Percentiles rank a stretch among this genome's conserved stretches.
phyloP scores from a whole-genome alignment of 1,284 basidiomycete species.

The Xerocomus amazonicus region DNA sequence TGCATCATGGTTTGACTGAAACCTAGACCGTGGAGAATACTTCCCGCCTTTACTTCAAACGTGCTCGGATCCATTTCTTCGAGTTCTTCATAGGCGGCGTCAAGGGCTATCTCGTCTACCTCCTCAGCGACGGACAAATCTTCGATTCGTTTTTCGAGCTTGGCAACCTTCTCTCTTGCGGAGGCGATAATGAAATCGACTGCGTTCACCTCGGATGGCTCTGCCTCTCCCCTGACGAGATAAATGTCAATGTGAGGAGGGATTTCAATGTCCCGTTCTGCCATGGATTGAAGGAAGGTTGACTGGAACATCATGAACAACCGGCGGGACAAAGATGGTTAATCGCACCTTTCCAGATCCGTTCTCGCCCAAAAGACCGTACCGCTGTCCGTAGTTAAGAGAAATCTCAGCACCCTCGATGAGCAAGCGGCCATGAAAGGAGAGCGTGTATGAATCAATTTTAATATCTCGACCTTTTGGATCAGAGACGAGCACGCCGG shows the following conservation, averaged over 20 bases:
- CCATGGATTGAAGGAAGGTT: slow-evolving; percentile 72
- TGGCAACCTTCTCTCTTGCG: slow-evolving; percentile 93
- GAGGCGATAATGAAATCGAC: slow-evolving; percentile 94
- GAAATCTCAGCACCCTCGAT: slow-evolving; percentile 87
- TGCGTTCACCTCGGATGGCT: slow-evolving; percentile 95
- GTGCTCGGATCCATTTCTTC: slow-evolving; percentile 96
- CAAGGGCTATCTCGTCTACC: slow-evolving; percentile 83
- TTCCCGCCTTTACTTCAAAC: slow-evolving; percentile 94
- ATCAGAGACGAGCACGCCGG: slow-evolving; percentile 93
- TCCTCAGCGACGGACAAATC: slow-evolving; percentile 88
- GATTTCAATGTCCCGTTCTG: slow-evolving; percentile 92
- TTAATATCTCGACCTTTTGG: slow-evolving; percentile 93
- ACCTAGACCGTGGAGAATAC: slow-evolving; percentile 95
- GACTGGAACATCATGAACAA: slow-evolving; percentile 40
- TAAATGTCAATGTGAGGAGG: slow-evolving; percentile 97
- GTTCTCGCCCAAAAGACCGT: slow-evolving; percentile 95
- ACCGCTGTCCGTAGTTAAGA: slow-evolving; percentile 96
- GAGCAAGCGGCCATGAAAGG: slow-evolving; percentile 94
- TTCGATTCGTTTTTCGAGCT: slow-evolving; percentile 92
- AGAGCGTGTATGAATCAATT: slow-evolving; percentile 93
- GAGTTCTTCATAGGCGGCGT: slow-evolving; percentile 91
- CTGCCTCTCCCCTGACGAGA: slow-evolving; percentile 93
- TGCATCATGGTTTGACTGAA: slow-evolving; percentile 93
- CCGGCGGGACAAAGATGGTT: slow-evolving; percentile 1
- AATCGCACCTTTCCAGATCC: slow-evolving; percentile 89